Base-by-base conservation (phyloP, 345 rosid genomes). In the Melaleuca alternifolia region DNA sequence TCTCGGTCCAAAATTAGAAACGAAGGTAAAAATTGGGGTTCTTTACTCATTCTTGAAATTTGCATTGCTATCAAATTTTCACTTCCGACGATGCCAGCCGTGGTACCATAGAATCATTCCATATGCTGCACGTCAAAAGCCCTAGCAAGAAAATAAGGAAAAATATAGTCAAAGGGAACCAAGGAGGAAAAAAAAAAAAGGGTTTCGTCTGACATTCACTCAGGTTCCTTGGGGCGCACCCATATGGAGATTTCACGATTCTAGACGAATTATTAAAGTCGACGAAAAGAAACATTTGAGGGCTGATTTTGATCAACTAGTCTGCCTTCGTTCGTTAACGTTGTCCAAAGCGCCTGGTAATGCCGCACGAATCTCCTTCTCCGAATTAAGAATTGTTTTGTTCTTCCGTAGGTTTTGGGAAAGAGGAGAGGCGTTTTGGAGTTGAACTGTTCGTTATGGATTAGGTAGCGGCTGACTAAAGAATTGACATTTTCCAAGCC, bases 391-490 rank as follows among this genome's bases (percentile, higher is more conserved):
- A 33, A 71, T 71, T 46, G 79, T 24, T 71, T 18, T 9, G 44
- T 33, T 51, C 48, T 48, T 20, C 6, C 9, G 41, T 2, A 33
- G 44, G 9, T 16, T 50, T 24, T 51, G 76, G 59, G 10, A 26
- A 41, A 50, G 30, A 4, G 8, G 37, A 54, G n/a, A 21, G 65
- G 86, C 48, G 23, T 59, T 50, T 51, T 11, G 41, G n/a, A 3
- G 13, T 51, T 14, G 75, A 52, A 21, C 1, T 24, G 53, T 33
- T 83, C 53, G 84, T 56, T 50, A 28, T 28, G n/a, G 83, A 51
- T 86, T 86, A 37, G 88, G 88, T 83, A 37, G 83, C 83, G 85
- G 79, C 83, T 83, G 88, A 86, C 88, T 50, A 6, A 28, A 26
- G 50, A 59, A 16, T 3, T 7, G 33, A 33, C 1, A 82, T 82